Percentiles rank a stretch among this genome's conserved stretches.
phyloP scores from a whole-genome alignment of 352 stramenopile species.

The Phytophthora quininea region DNA sequence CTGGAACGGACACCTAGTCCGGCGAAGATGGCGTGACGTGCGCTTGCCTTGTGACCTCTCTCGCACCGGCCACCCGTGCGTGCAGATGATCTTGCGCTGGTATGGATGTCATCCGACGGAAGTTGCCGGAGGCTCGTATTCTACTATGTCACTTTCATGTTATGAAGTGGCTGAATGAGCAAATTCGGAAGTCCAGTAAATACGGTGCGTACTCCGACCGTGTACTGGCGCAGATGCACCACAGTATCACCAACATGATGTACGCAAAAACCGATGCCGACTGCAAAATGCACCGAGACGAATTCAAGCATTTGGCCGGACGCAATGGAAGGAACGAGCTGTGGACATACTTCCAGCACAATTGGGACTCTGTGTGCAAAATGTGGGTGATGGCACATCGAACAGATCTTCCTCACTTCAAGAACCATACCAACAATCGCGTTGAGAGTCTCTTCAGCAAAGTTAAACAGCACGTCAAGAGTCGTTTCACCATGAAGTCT shows the following conservation, averaged over 20 bases:
- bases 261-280: neutral
- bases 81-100: neutral
- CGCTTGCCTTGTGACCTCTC: neutral
- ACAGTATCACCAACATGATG: constrained; percentile 13
- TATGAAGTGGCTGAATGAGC: constrained; percentile 21
- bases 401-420: constrained; percentile 9
- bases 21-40: neutral
- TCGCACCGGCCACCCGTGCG: neutral
- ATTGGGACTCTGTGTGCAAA: constrained; percentile 6
- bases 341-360: constrained; percentile 10
- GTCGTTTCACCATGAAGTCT: neutral
- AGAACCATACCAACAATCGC: constrained; percentile 19
- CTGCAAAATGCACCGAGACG: constrained; percentile 3
- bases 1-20: neutral
- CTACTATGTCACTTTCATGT: constrained; percentile 19
- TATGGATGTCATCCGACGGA: constrained; percentile 5
- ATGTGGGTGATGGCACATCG: constrained; percentile 24
- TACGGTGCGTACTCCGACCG: constrained; percentile 2
- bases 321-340: neutral
- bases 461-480: constrained; percentile 9
- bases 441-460: constrained; percentile 21
- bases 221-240: constrained; percentile 11
- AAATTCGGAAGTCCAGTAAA: neutral
- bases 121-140: constrained; percentile 2
- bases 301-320: constrained; percentile 10